Conservation (phyloP, 768 basidiomycete species). For the Pholiota molesta region DNA sequence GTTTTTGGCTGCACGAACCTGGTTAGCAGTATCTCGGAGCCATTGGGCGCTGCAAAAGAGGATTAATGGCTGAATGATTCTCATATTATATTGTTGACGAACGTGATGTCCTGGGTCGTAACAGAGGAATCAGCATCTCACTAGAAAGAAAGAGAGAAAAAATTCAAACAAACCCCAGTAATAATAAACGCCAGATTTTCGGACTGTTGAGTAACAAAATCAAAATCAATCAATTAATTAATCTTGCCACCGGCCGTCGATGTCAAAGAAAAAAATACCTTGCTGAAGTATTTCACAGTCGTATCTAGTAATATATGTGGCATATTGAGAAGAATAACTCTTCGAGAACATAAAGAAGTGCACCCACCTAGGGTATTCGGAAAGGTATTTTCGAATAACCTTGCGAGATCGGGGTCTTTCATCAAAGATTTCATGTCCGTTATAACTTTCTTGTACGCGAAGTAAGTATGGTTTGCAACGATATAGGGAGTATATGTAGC, state of each 20-base stretch:
- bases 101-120: constrained; percentile 69
- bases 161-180: constrained; percentile 57
- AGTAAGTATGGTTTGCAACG: background rate
- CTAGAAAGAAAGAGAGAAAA: background rate
- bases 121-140: background rate
- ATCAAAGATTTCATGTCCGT: constrained; percentile 70
- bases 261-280: constrained; percentile 37
- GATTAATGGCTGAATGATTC: constrained; percentile 8
- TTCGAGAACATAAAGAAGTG: background rate
- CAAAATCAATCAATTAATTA: too few species aligned
- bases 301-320: constrained; percentile 51
- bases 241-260: background rate
- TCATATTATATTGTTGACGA: constrained; percentile 24
- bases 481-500: background rate
- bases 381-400: constrained; percentile 82
- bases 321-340: constrained; percentile 1
- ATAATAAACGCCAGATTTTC: constrained; percentile 81
- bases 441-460: constrained; percentile 64
- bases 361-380: constrained; percentile 75
- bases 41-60: constrained; percentile 67
- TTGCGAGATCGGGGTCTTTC: constrained; percentile 77
- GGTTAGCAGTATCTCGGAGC: constrained; percentile 83
- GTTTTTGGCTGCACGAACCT: constrained; percentile 39
- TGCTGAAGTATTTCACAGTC: constrained; percentile 75
- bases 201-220: constrained; percentile 35